Evolutionary conservation across 2,329 filamentous ascomycete species (phyloP), one percentile per base, ranked within the genome.

Genomic region (Diplodia intermedia): DNA sequence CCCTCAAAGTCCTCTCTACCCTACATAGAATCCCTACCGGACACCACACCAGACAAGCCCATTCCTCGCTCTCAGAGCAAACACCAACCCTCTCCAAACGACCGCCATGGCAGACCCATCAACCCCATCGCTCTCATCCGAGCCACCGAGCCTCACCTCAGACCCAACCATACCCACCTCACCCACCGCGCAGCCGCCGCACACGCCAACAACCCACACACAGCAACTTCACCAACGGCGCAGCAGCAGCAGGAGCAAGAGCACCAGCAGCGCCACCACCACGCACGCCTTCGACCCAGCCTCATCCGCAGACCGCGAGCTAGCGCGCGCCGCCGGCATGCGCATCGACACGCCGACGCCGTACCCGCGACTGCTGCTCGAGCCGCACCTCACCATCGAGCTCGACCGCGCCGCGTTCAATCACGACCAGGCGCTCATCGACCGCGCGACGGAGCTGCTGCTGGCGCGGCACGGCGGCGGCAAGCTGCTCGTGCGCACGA

Each of bases 311-410:
- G 57, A 61, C 23, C 57, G 57, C 26, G 23, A 26, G 40, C 57
- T 61, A 18, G 57, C 57, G 14, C 57, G 57, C 57, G 31, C 57
- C 4, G 57, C 57, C 9, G 57, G 57, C 57, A 61, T 61, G 40
- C 57, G 57, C 57, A 33, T 61, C 40, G 57, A 61, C 57, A 61
- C 40, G 15, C 57, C 57, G 5, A 36, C 57, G 11, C 18, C 57
- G 0, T 23, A 61, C 57, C 57, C 26, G 0, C 57, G 57, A 8
- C 57, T 61, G 8, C 57, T 49, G 3, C 57, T 61, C 57, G 57
- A 61, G 11, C 38, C 40, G 38, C 57, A 49, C 57, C 4, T 49
- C 26, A 47, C 36, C 20, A n/a, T 43, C 36, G 11, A 15, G 20
- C 56, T 60, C 38, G 54, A 36, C 54, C 54, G 20, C 38, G 23